Percentiles rank a stretch among this genome's conserved stretches.
These are phyloP conservation scores for Fusarium scirpi DNA, from an alignment of 2,329 filamentous ascomycete genomes.

Conservation along the genomic window DNA sequence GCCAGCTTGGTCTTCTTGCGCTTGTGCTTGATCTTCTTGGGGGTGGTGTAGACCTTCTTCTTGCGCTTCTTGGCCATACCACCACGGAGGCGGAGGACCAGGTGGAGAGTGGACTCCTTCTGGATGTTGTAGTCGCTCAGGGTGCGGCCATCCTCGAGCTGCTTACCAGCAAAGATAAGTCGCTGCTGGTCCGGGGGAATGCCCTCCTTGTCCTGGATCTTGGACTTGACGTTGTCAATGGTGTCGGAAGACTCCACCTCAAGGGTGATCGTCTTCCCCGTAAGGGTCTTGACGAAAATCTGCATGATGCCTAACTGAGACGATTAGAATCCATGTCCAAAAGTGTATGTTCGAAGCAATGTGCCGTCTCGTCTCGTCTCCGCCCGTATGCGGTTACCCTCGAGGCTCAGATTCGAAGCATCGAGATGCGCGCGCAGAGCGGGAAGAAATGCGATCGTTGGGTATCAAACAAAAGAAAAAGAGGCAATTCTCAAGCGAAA, in stretches of 20 bases:
- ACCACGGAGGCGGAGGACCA: slow-evolving; percentile 97
- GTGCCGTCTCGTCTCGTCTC: slow-evolving; percentile 12
- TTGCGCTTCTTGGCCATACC: slow-evolving; percentile 97
- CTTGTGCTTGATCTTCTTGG: slow-evolving; percentile 99
- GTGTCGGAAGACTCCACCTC: slow-evolving; percentile 99
- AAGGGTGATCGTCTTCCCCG: slow-evolving; percentile 99
- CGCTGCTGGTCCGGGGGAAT: slow-evolving; percentile 99
- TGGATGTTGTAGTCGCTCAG: slow-evolving; percentile 99
- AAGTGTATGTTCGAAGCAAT: slow-evolving; percentile 6
- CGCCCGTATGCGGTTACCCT: slow-evolving; percentile 11
- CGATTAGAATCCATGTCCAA: slow-evolving; percentile 55
- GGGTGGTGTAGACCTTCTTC: slow-evolving; percentile 99
- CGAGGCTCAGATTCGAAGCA: slow-evolving; percentile 29
- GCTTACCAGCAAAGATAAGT: slow-evolving; percentile 99
- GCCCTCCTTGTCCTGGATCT: slow-evolving; percentile 98
- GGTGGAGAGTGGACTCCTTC: slow-evolving; percentile 99
- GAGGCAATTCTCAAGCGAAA: slow-evolving; percentile 48
- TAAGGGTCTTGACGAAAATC: slow-evolving; percentile 87
- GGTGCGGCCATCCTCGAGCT: slow-evolving; percentile 99
- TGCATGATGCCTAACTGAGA: slow-evolving; percentile 74
- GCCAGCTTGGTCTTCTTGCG: slow-evolving; percentile 99
- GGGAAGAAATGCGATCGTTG: slow-evolving; percentile 20
- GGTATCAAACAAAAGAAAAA: slow-evolving; percentile 14
- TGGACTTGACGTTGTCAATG: slow-evolving; percentile 99
- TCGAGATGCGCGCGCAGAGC: slow-evolving; percentile 25